Base-by-base conservation (phyloP, 164 flowering plant species). In the Magnolia changhungtana region DNA sequence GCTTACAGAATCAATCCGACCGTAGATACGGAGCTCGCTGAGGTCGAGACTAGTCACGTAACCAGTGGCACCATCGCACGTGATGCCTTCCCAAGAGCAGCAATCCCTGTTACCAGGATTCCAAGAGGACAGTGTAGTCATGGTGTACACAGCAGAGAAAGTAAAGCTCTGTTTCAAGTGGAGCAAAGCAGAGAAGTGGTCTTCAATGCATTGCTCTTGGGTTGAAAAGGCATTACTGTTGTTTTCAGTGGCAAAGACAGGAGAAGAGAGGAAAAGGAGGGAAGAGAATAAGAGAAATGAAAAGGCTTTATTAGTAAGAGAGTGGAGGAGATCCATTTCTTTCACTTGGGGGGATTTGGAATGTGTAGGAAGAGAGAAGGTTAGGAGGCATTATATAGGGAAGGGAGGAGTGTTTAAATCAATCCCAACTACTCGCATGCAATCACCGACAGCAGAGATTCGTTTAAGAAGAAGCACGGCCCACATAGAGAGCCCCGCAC, bases 11-110 rank as follows among this genome's bases (percentile, higher is more conserved):
- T 64, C 29, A 1, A 64, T 16, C 27, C 50, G 69, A 4, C 66
- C 79, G 0, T 16, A 6, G 8, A 72, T 50, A 4, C 0, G 11
- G 8, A 66, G 23, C 6, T 5, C 0, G 27, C 23, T 66, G 14
- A 77, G 49, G 79, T 77, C 79, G 11, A 77, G 75, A 8, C 64
- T 31, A 7, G 37, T 77, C 13, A 77, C 75, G 50, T 55, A 29
- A 55, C 75, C 79, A 8, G 3, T 23, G 19, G 63, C 16, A 21
- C 7, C 3, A 27, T 65, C 23, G 55, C 75, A 78, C 14, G 19
- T 71, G 24, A 76, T 73, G 2, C 81, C 84, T 0, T 18, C 20
- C 79, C 77, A 82, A 0, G 20, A 58, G 13, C 81, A 82, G 37
- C 79, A 79, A 18, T 79, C 75, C 19, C 11, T 29, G 49, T 67